Base-by-base conservation (phyloP, 129 eudicot genomes). In the Flaveria robusta region DNA sequence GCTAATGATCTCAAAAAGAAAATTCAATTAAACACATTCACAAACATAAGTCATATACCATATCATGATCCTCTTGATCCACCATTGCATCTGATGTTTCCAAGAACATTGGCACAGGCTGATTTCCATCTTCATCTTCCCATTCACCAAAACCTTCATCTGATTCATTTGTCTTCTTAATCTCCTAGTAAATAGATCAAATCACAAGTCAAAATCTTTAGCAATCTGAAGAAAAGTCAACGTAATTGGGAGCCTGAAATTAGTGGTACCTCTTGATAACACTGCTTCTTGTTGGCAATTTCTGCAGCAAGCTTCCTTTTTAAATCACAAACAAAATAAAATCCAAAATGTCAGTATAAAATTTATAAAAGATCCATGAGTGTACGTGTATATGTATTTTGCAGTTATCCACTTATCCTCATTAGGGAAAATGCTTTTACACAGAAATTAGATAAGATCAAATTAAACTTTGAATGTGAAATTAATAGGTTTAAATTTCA, bases 91-190 rank as follows among this genome's bases (percentile, higher is more conserved):
- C 87, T 16, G 85, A 52, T 60, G 81, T 82, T 70, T 91, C 96
- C 83, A 89, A 74, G 12, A 85, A 85, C 97, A 92, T 92, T 9
- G 97, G 96, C 45, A 79, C 88, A 14, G 96, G 87, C 26, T 86
- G 81, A 68, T 86, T 85, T 34, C 56, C 77, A 59, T 74, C 77
- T 76, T 82, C 49, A 43, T 43, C 90, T 51, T 85, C 86, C 90
- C 85, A 86, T 51, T 83, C 79, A 23, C 78, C 79, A 65, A 88
- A 82, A 80, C 74, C 72, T 14, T 69, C 79, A 34, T 70, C 52
- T 71, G 92, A 41, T 63, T 52, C 67, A 59, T 80, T 72, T 70
- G 79, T 66, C 81, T 72, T 86, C 82, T 87, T 85, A 34, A 49
- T 66, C 70, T 83, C 92, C 94, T 90, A 74, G 23, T 77, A 59